A percentile compares a stretch with the other conserved stretches of the same genome.
phyloP scores from a whole-genome alignment of 805 yeast species.

The Yarrowia keelungensis region DNA sequence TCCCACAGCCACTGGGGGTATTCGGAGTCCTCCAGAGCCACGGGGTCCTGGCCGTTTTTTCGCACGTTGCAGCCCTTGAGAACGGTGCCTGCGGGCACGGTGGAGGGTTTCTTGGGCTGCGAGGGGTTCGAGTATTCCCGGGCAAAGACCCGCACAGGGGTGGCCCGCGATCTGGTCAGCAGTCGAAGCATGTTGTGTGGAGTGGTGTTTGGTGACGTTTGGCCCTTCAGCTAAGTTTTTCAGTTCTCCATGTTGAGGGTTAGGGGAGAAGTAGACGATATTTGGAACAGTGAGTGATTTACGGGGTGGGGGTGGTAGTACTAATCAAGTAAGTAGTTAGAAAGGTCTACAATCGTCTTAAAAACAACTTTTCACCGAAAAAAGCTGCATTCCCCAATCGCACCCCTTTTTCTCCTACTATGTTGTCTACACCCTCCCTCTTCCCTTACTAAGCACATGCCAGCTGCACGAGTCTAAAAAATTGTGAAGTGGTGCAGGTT shows the following conservation, averaged over 20 bases:
- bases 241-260: conserved; percentile 29
- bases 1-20: conserved; percentile 97
- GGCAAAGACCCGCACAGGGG: background rate
- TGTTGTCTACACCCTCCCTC: no score
- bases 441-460: conserved; percentile 25
- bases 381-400: no score
- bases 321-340: no score
- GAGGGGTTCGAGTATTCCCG: conserved; percentile 38
- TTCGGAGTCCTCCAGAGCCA: conserved; percentile 84
- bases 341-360: no score
- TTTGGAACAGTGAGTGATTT: background rate
- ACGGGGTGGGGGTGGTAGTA: background rate
- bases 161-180: conserved; percentile 36
- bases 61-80: conserved; percentile 76
- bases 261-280: background rate
- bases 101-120: conserved; percentile 53
- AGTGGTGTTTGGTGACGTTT: conserved; percentile 10
- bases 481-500: conserved; percentile 16
- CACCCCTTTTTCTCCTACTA: no score
- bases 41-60: conserved; percentile 84
- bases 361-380: no score
- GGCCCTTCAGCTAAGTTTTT: conserved; percentile 22
- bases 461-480: conserved; percentile 34
- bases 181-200: conserved; percentile 37
- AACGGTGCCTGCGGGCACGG: conserved; percentile 55